Evolutionary conservation across 257 asterid genomes (phyloP), one percentile per base, ranked within the genome.

Genomic region (Scutellaria minor): DNA sequence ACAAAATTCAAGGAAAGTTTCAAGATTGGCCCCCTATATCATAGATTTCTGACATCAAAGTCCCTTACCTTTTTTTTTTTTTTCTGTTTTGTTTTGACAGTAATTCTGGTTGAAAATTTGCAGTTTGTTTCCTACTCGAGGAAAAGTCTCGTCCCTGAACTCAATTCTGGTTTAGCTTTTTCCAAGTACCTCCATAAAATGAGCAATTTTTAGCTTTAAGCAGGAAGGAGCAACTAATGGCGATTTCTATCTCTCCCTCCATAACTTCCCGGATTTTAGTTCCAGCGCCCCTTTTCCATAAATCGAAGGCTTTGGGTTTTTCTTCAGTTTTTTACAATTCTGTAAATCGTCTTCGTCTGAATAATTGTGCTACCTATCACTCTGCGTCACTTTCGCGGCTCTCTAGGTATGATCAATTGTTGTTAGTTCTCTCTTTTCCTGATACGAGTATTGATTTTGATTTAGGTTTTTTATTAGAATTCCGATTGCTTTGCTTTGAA

Each of bases 341-440:
- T 20, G 78, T 18, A 2, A 68, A 18, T 39, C 75, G 80, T 18
- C 58, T 70, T 37, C 79, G 83, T 40, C 73, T 65, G 10, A 71
- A 41, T 58, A 54, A 61, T 47, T 52, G 12, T 39, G 47, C 77
- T 44, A 76, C 53, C 47, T 62, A 45, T 65, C 44, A 15, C 53
- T 64, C 68, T 13, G 78, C 83, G 77, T 69, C 79, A 15, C 74
- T 14, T 46, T 70, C 77, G 45, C 70, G 74, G 12, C 55, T 63
- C 31, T 80, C 90, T 14, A 85, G 97, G 98, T 90, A 81, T 12
- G 4, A 22, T 5, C 53, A 50, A 47, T 72, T 62, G 3, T 62
- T 54, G 1, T 1, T 15, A 15, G 4, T 62, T 20, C 13, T 42
- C 5, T 69, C 2, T 18, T 64, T 20, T 5, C 27, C 24, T 31